Conservation (phyloP, 2,329 filamentous ascomycete genomes). For the Hansfordia pulvinata region DNA sequence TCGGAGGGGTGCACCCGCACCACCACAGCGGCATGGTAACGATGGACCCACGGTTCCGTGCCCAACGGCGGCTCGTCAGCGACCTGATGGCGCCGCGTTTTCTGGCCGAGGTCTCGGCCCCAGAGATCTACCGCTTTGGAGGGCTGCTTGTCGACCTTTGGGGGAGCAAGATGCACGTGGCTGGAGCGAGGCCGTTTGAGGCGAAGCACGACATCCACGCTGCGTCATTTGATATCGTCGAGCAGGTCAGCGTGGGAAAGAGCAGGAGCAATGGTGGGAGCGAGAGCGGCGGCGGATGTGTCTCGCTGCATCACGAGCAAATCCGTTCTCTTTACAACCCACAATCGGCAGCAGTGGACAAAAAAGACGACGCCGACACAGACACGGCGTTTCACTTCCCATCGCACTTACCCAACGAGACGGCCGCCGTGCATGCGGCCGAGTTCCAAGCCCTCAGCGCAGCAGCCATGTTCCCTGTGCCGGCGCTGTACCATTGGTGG, state of each 20-base stretch:
- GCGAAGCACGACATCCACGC: slow-evolving; percentile 16
- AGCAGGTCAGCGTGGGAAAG: slow-evolving; percentile 17
- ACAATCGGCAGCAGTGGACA: background rate
- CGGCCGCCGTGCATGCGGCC: slow-evolving; percentile 2
- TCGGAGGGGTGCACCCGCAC: slow-evolving; percentile 8
- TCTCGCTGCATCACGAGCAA: slow-evolving; percentile 2
- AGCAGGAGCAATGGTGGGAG: slow-evolving; percentile 6
- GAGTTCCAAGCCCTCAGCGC: slow-evolving; percentile 4
- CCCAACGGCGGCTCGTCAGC: slow-evolving; percentile 16
- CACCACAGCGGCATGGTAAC: slow-evolving; percentile 19
- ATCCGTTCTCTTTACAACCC: background rate
- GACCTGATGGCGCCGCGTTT: slow-evolving; percentile 23
- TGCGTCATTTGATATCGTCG: slow-evolving; percentile 18
- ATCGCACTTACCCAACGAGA: slow-evolving; percentile 2
- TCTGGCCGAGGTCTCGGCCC: slow-evolving; percentile 17
- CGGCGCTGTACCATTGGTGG: slow-evolving; percentile 4
- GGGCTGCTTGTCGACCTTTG: slow-evolving; percentile 17
- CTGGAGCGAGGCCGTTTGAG: slow-evolving; percentile 14
- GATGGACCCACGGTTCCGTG: slow-evolving; percentile 14
- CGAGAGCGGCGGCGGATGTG: slow-evolving; percentile 5
- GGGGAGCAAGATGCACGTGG: slow-evolving; percentile 14
- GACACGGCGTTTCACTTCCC: slow-evolving; percentile 3
- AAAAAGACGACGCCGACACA: too few species aligned
- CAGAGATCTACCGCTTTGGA: slow-evolving; percentile 16
- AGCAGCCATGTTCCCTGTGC: slow-evolving; percentile 2